Evolutionary conservation across 2,329 filamentous ascomycete species (phyloP), one percentile per base, ranked within the genome.

Genomic region (Capronia epimyces): DNA sequence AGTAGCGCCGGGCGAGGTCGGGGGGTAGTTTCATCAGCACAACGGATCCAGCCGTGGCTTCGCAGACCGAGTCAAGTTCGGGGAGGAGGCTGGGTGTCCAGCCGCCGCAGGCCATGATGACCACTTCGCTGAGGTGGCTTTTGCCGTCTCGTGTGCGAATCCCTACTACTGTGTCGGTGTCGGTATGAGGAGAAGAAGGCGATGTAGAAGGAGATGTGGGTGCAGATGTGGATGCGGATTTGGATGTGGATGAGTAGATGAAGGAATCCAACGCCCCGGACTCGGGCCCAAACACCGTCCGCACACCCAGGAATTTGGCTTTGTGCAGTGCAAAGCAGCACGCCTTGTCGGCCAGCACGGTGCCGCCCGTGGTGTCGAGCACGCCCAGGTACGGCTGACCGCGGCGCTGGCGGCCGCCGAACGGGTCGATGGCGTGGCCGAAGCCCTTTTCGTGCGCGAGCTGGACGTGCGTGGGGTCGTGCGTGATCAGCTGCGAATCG

Each of bases 101-200:
- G 3, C 91, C 89, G 13, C 91, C 91, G 0, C 89, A 83, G 0
- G 91, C 89, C 2, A 94, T 76, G 50, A 96, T 75, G 34, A 45
- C 31, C 15, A 29, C 32, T 10, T 20, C 18, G 2, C 44, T 45
- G 12, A 13, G 21, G 27, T 54, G 49, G 1, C 15, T 16, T 18
- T 50, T 40, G 10, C 53, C 47, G 31, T 53, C 50, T 16, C 12
- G 34, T 10, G 53, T 55, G 12, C 43, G 32, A 25, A 57, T 49
- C 5, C 57, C 57, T 2, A 25, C 42, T 2, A 74, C 65, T 43
- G 68, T 66, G 10, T 56, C 59, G 1, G 40, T 52, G 0, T 54
- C 50, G 6, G 48, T 42, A 9, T 64, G 7, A n/a, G 6, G 7
- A n/a, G 29, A 32, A 12, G 7, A 8, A 10, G 29, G n/a, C 7